Base-by-base conservation (phyloP, 139 green algal species). In the Tetradesmus obliquus region DNA sequence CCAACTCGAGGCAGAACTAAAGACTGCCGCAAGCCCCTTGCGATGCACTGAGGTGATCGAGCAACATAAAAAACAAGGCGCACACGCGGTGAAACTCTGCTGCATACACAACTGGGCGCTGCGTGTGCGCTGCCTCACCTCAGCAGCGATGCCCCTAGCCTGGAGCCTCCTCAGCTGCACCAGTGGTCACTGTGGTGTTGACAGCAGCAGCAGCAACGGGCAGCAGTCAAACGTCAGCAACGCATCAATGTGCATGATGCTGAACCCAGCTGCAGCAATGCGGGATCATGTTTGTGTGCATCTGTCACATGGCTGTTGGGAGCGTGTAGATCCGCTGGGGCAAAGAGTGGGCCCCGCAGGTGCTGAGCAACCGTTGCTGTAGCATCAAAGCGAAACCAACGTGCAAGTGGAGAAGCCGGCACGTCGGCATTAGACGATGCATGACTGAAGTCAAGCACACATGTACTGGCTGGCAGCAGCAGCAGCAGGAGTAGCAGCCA, bases 311-410 rank as follows among this genome's bases (percentile, higher is more conserved):
- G 51, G 51, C 32, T 90, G 71, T 90, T 15, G 54, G 71, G 15
- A 55, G 86, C 86, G 53, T 90, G 86, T 90, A 90, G 86, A 90
- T 90, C 86, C 55, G 86, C 54, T 62, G 55, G 71, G 71, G 71
- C 12, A 90, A n/a, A 45, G 72, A 2, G 51, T n/a, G 54, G 53
- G 71, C 86, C 86, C 71, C 71, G 58, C 45, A 90, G 86, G 86
- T 90, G 86, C 86, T 90, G 86, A 90, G 86, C 86, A 90, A 62
- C 86, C 62, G 51, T 55, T 90, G 71, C 20, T 90, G 51, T 90
- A 72, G 86, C 86, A 90, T 90, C 86, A 90, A 90, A 90, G 86
- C 86, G 86, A 90, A 90, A 55, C 86, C 86, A 80, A 55, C 45
- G 86, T 72, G 71, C 71, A 60, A 69, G 69, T 82, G 54, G 32